Evolutionary conservation across 2,329 filamentous ascomycete species (phyloP).

Genomic region (Amauroascus verrucosus): DNA sequence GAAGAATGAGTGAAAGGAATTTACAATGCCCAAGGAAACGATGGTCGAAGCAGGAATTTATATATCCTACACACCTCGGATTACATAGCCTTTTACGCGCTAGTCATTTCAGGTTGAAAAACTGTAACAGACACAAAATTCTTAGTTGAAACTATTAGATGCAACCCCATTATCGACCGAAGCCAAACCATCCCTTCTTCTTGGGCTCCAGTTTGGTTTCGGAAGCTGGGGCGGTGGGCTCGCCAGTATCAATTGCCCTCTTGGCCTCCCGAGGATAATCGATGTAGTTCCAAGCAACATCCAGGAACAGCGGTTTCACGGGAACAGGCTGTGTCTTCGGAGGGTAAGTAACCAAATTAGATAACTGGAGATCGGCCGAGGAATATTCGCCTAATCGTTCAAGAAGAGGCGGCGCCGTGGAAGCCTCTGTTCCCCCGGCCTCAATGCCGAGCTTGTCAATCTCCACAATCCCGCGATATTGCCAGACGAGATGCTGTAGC

Average conservation of each 20-base stretch:
- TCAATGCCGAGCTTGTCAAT: conserved; percentile 54
- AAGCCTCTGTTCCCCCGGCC: conserved; percentile 34
- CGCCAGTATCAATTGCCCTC: conserved; percentile 17
- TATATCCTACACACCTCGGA: no score
- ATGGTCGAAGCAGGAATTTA: no score
- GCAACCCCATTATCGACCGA: conserved; percentile 37
- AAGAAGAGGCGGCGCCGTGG: conserved; percentile 52
- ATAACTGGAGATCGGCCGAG: conserved; percentile 57
- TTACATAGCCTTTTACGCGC: no score
- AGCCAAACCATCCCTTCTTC: conserved; percentile 71
- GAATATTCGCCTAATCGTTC: conserved; percentile 70
- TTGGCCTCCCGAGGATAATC: conserved; percentile 61
- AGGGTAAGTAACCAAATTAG: conserved; percentile 76
- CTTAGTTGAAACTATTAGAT: no score
- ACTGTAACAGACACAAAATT: no score
- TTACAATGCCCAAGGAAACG: no score
- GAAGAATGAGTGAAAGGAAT: conserved; percentile 3
- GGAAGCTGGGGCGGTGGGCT: conserved; percentile 20
- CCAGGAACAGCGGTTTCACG: conserved; percentile 90
- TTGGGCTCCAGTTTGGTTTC: conserved; percentile 47
- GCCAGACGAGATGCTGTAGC: conserved; percentile 62
- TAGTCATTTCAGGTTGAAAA: no score
- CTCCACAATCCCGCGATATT: conserved; percentile 76
- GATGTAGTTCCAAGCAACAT: conserved; percentile 96
- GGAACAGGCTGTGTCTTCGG: conserved; percentile 73